Conservation (phyloP, 2,329 filamentous ascomycete species). For the Claviceps sp. region DNA sequence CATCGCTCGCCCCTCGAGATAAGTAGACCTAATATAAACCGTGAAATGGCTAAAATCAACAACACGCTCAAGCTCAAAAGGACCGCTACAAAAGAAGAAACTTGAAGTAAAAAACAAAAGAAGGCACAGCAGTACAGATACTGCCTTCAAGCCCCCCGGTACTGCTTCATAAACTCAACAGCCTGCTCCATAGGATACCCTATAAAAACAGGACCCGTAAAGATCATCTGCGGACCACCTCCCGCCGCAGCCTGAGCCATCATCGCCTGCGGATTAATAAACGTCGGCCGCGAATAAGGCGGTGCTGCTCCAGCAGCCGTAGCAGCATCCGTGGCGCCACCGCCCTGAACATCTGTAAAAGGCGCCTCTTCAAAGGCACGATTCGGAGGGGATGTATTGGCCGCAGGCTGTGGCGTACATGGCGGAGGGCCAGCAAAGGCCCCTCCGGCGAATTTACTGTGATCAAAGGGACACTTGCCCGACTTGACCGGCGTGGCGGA, state of each 20-base stretch:
- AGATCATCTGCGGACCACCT: slow-evolving; percentile 56
- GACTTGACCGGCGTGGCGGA: slow-evolving; percentile 1
- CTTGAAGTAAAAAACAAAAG: neutral
- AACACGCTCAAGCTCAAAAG: slow-evolving; percentile 1
- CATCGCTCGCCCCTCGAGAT: slow-evolving; percentile 4
- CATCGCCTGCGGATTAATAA: slow-evolving; percentile 32
- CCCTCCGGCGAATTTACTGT: slow-evolving; percentile 27
- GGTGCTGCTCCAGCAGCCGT: slow-evolving; percentile 3
- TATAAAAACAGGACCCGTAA: slow-evolving; percentile 88
- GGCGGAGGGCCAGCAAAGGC: slow-evolving; percentile 18
- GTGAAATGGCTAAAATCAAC: neutral
- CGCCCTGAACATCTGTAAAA: slow-evolving; percentile 5
- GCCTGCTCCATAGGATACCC: slow-evolving; percentile 79
- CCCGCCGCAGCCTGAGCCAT: slow-evolving; percentile 19
- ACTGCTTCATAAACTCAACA: slow-evolving; percentile 57
- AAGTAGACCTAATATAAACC: no score
- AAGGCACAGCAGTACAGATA: slow-evolving; percentile 5
- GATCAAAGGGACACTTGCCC: slow-evolving; percentile 47
- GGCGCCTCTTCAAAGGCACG: slow-evolving; percentile 9
- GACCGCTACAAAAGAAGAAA: neutral
- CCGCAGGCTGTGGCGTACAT: slow-evolving; percentile 7
- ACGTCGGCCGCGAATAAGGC: slow-evolving; percentile 29
- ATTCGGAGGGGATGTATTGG: slow-evolving; percentile 5
- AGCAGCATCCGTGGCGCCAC: slow-evolving; percentile 1
- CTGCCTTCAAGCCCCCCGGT: slow-evolving; percentile 18